Evolutionary conservation across 306 rosid genomes (phyloP), one percentile per base, ranked within the genome.

Genomic region (Corylus americana): DNA sequence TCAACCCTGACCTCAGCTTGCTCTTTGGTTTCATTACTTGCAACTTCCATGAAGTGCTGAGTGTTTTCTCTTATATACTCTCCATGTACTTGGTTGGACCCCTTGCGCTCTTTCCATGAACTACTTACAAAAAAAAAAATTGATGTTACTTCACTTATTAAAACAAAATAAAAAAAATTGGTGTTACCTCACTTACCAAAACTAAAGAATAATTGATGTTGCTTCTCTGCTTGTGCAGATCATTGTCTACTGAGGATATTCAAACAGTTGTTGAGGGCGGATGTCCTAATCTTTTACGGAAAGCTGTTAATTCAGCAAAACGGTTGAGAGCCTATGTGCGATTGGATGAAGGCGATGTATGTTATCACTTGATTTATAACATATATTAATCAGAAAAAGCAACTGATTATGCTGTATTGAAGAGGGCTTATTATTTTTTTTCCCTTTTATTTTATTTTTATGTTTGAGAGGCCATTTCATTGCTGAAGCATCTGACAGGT

Each of bases 301-400:
- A 93, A 84, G 86, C 87, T 79, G 96, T 93, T 80, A 96, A 93
- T 84, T 96, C 99, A 42, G 97, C 92, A n/a, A 96, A 96, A 84
- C 82, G 99, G 55, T 85, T 93, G 81, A 83, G 99, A 86, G 92
- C 87, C 39, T 83, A 87, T 8, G 86, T 90, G 80, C 89, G 59
- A 55, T 87, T 93, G 68, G 99, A 93, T 63, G 99, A 96, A 95
- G 99, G 93, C 42, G 94, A 95, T 68, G 99, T 93, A 88, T 22
- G 92, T 88, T 74, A 72, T 69, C 70, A 78, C 54, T 74, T 82
- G 63, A 70, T 74, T 11, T 22, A 22, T 77, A 70, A 6, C 11
- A 62, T 79, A 73, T 55, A 77, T 66, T 35, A 18, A 39, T 75
- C 55, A 35, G 71, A n/a, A 71, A 45, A 63, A 1, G 12, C 57